phyloP scores from a whole-genome alignment of 805 yeast species.

The Sugiyamaella boreocaroliniensis region DNA sequence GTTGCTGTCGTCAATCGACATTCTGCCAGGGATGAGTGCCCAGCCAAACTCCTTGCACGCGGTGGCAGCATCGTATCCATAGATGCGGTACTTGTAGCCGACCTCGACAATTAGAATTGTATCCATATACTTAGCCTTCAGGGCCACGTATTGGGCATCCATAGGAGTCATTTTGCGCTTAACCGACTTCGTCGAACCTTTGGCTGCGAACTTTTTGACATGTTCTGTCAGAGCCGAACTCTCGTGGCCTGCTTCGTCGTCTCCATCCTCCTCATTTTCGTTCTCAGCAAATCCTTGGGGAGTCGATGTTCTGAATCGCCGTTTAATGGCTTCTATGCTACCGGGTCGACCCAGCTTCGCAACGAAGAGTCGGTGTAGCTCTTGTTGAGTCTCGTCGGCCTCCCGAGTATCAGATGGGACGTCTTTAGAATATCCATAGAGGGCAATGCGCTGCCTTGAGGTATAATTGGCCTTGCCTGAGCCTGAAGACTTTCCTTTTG shows the following conservation, averaged over 20 bases:
- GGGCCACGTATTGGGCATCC: slow-evolving; percentile 66
- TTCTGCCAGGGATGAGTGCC: slow-evolving; percentile 65
- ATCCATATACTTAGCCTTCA: slow-evolving; percentile 56
- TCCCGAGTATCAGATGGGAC: neutral
- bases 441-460: neutral
- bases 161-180: slow-evolving; percentile 55
- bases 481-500: neutral
- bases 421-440: neutral
- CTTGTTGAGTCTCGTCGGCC: neutral
- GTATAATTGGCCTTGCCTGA: neutral
- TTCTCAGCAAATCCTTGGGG: neutral
- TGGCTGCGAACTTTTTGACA: slow-evolving; percentile 1
- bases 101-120: slow-evolving; percentile 76
- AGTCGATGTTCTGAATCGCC: neutral
- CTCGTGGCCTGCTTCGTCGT: neutral
- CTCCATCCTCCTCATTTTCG: neutral
- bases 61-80: slow-evolving; percentile 72
- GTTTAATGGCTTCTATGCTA: slow-evolving; percentile 8
- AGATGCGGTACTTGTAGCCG: slow-evolving; percentile 86
- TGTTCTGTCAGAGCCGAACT: neutral
- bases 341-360: slow-evolving; percentile 12
- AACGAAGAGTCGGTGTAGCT: slow-evolving; percentile 2
- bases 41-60: slow-evolving; percentile 55
- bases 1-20: slow-evolving; percentile 41
- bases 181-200: neutral